phyloP scores from a whole-genome alignment of 2,329 filamentous ascomycete species.

The Xylaria sp. region DNA sequence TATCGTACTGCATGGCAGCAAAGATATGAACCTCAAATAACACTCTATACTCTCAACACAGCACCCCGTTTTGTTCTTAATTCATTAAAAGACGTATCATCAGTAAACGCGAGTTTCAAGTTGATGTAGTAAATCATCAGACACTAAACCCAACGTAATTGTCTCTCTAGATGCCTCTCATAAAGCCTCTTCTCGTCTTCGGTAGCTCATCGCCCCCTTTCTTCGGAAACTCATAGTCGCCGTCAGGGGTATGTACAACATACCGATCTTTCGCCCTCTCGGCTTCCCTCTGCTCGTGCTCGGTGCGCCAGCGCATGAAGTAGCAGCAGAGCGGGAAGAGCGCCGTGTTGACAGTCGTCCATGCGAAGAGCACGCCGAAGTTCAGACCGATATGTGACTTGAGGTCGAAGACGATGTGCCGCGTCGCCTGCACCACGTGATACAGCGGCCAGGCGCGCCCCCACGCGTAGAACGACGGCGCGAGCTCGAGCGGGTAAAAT shows the following conservation, averaged over 20 bases:
- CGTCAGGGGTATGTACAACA: conserved; percentile 41
- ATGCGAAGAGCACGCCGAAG: conserved; percentile 68
- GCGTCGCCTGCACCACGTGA: conserved; percentile 67
- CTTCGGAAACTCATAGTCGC: conserved; percentile 45
- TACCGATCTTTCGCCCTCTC: conserved; percentile 45
- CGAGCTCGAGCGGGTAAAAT: conserved; percentile 69
- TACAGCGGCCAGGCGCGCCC: conserved; percentile 72
- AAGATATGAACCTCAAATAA: background rate
- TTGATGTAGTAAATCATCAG: background rate
- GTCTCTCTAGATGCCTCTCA: conserved; percentile 43
- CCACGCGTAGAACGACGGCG: conserved; percentile 68
- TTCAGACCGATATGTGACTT: conserved; percentile 68
- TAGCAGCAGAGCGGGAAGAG: conserved; percentile 63
- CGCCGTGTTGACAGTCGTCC: conserved; percentile 62
- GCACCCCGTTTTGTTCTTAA: background rate
- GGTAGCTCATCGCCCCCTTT: conserved; percentile 45
- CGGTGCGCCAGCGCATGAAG: conserved; percentile 55
- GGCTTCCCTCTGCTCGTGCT: conserved; percentile 43
- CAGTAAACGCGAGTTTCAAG: background rate
- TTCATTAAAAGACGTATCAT: background rate
- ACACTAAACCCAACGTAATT: background rate
- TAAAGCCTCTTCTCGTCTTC: conserved; percentile 47
- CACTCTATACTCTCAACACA: background rate
- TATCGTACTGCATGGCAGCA: background rate
- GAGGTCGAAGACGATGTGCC: conserved; percentile 69